Evolutionary conservation across 2,329 filamentous ascomycete genomes (phyloP).

Genomic region (Verticillium albo-atrum): DNA sequence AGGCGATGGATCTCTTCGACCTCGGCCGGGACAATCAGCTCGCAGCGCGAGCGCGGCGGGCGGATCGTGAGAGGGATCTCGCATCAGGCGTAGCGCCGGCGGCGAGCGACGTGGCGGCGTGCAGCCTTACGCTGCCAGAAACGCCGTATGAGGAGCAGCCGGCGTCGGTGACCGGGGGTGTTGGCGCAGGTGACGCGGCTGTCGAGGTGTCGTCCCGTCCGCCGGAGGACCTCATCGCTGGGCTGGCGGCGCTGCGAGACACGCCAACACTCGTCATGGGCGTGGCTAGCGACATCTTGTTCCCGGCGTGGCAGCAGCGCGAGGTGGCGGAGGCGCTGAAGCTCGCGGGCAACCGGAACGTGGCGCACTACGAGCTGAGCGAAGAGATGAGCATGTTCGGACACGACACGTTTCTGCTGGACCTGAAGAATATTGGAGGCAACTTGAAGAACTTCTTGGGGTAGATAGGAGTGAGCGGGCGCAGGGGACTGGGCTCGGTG

Average conservation of each 20-base stretch:
- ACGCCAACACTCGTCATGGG: constrained; percentile 87
- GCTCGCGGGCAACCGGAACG: constrained; percentile 70
- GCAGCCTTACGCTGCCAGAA: constrained; percentile 78
- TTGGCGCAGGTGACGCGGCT: constrained; percentile 18
- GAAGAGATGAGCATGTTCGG: constrained; percentile 94
- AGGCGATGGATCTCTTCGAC: constrained; percentile 98
- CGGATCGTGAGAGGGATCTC: constrained; percentile 55
- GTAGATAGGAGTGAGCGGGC: constrained; percentile 25
- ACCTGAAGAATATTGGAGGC: constrained; percentile 87
- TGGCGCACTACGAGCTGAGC: constrained; percentile 85
- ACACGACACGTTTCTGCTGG: constrained; percentile 92
- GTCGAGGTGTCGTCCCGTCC: constrained; percentile 43
- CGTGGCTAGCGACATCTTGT: constrained; percentile 92
- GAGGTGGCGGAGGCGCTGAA: constrained; percentile 85
- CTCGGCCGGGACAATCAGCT: constrained; percentile 69
- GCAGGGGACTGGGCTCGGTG: too few species aligned
- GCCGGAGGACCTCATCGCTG: constrained; percentile 74
- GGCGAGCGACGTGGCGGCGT: constrained; percentile 45
- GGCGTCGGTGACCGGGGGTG: constrained; percentile 33
- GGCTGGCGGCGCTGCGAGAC: constrained; percentile 66
- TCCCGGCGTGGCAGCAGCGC: constrained; percentile 96
- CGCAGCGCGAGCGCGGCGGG: constrained; percentile 57
- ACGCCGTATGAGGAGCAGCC: constrained; percentile 83
- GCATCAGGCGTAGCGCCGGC: constrained; percentile 34
- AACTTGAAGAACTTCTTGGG: constrained; percentile 75